These are phyloP conservation scores for Epichloe scottii DNA, from an alignment of 2,329 filamentous ascomycete genomes.

Conservation along the genomic window DNA sequence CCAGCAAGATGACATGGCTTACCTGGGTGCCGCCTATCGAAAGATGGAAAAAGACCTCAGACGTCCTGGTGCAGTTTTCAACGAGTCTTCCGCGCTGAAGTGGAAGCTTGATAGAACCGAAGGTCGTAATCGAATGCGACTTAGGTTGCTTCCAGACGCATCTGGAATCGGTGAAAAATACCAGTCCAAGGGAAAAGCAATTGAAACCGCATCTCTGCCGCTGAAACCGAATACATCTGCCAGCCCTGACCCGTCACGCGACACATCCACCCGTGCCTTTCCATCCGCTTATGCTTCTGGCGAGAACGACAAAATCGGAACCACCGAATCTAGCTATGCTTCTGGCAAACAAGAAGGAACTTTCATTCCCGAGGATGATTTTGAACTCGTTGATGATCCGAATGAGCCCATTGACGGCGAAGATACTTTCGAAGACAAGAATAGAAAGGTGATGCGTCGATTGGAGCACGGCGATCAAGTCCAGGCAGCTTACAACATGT, in stretches of 20 bases:
- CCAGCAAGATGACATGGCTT: constrained; percentile 78
- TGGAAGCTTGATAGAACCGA: constrained; percentile 96
- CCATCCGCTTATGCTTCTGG: constrained; percentile 13
- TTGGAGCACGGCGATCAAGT: constrained; percentile 84
- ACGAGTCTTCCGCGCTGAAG: constrained; percentile 49
- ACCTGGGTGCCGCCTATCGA: constrained; percentile 61
- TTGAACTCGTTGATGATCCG: constrained; percentile 89
- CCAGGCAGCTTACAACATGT: constrained; percentile 89
- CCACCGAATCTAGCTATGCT: constrained; percentile 14
- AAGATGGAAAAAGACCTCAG: constrained; percentile 69
- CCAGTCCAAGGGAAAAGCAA: constrained; percentile 66
- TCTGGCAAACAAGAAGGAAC: constrained; percentile 11
- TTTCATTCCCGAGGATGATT: constrained; percentile 63
- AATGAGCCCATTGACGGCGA: constrained; percentile 65
- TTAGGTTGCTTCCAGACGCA: constrained; percentile 72
- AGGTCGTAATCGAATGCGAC: constrained; percentile 86
- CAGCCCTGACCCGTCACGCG: constrained; percentile 11
- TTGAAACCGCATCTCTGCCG: constrained; percentile 25
- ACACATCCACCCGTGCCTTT: constrained; percentile 6
- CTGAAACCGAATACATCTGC: constrained; percentile 22
- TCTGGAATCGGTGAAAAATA: constrained; percentile 58
- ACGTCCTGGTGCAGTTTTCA: constrained; percentile 71
- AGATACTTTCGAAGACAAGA: constrained; percentile 88
- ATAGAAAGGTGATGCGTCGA: constrained; percentile 92
- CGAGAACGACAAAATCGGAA: constrained; percentile 8